Percentiles rank a stretch among this genome's conserved stretches.
Conservation (phyloP, 306 rosid genomes). For the Pyrus betulifolia region DNA sequence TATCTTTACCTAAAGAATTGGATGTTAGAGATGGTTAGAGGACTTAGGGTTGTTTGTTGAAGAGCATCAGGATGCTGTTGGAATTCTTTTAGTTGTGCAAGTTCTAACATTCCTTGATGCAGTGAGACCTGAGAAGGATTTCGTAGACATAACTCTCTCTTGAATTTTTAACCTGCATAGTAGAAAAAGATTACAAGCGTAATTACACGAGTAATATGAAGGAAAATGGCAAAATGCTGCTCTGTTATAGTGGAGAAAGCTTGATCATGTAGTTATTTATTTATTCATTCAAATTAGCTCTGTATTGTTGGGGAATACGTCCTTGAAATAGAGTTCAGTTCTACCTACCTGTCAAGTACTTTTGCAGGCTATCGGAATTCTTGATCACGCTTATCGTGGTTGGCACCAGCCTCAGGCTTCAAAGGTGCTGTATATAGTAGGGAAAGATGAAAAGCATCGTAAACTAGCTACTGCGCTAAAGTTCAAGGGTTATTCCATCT, state of each 20-base stretch:
- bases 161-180: not conserved
- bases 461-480: constrained; percentile 37
- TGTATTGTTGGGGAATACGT: not conserved
- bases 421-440: constrained; percentile 39
- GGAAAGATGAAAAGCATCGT: constrained; percentile 32
- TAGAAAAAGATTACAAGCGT: not conserved
- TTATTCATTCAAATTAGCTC: not conserved
- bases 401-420: constrained; percentile 10
- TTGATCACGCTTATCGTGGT: constrained; percentile 28
- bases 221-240: not conserved
- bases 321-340: not conserved
- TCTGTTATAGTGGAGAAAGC: not conserved
- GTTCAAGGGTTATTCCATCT: constrained; percentile 35
- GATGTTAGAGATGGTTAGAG: not conserved
- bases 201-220: not conserved
- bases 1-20: not conserved
- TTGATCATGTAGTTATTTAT: not conserved
- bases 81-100: not conserved
- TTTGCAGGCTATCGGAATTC: constrained; percentile 42
- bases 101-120: not conserved
- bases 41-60: not conserved
- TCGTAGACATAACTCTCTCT: not conserved
- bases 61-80: not conserved
- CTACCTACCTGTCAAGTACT: constrained; percentile 1
- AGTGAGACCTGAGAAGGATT: not conserved